Evolutionary conservation across 768 basidiomycete species (phyloP), one percentile per base, ranked within the genome.

Genomic region (Mrakia gelida): DNA sequence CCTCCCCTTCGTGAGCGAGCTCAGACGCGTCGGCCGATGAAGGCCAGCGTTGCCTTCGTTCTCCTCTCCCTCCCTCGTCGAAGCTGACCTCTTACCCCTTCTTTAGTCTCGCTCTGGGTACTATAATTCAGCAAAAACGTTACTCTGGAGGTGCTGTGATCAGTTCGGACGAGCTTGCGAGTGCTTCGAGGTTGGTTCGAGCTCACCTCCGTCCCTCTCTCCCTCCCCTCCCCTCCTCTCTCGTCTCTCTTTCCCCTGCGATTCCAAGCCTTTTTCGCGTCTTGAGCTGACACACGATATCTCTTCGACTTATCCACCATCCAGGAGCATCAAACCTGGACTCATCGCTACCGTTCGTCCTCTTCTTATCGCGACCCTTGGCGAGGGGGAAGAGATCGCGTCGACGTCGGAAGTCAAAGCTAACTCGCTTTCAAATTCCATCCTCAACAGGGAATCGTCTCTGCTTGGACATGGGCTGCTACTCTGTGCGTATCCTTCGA

Each of bases 311-410:
- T n/a, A 9, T 49, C 45, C 15, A 49, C 28, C 26, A 5, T n/a
- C n/a, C n/a, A 68, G 67, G 45, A 91, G 90, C 77, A 88, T 96
- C 75, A 95, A 95, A 80, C 93, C 95, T 13, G 95, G 95, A 18
- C 87, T 98, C 63, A 95, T 97, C 78, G 94, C 94, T 0, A 90
- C 92, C 26, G 45, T 49, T 49, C 45, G 45, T 49, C 45, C 45
- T 49, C 15, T 16, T 16, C n/a, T 49, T 49, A 49, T 49, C 45
- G 15, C 45, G 15, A 16, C 7, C 45, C 45, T 49, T 49, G 45
- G 45, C 45, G 45, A 49, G n/a, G n/a, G 45, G 15, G 15, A 9
- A 49, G 11, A 43, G 41, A 11, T 43, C 41, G 41, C 41, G 41
- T 43, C 41, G n/a, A n/a, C n/a, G n/a, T n/a, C n/a, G n/a, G 41